A percentile compares a stretch with the other conserved stretches of the same genome.
Evolutionary conservation across 768 basidiomycete genomes (phyloP).

Genomic region (Pholiota conissans): DNA sequence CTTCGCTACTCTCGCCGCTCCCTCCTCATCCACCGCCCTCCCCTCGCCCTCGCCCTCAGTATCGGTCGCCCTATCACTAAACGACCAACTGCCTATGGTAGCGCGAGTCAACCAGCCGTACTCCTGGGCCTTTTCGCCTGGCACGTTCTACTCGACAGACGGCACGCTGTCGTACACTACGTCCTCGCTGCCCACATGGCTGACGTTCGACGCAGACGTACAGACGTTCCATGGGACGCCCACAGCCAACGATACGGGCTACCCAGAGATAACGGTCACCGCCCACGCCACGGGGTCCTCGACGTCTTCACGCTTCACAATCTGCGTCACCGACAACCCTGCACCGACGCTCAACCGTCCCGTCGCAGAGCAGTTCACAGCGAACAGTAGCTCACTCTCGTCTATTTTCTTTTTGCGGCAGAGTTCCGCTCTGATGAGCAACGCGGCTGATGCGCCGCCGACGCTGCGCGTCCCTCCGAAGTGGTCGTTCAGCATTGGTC

Average conservation of each 20-base stretch:
- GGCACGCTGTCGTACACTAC: constrained; percentile 51
- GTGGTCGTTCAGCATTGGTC: constrained; percentile 93
- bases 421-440: constrained; percentile 48
- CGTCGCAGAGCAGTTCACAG: constrained; percentile 59
- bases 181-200: constrained; percentile 70
- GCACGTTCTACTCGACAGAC: constrained; percentile 60
- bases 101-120: constrained; percentile 67
- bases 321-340: constrained; percentile 56
- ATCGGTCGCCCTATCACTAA: constrained; percentile 57
- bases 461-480: constrained; percentile 70
- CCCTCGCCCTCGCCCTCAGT: constrained; percentile 39
- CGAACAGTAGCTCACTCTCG: constrained; percentile 63
- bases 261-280: constrained; percentile 57
- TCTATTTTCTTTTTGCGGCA: constrained; percentile 72
- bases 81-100: constrained; percentile 75
- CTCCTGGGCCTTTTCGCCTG: constrained; percentile 64
- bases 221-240: constrained; percentile 74
- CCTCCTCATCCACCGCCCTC: neutral
- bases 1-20: constrained; percentile 13
- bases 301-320: constrained; percentile 51
- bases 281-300: constrained; percentile 56
- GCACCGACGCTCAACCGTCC: constrained; percentile 55
- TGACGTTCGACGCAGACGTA: constrained; percentile 63
- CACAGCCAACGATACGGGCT: constrained; percentile 58
- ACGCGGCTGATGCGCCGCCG: constrained; percentile 38